A percentile compares a stretch with the other conserved stretches of the same genome.
phyloP scores from a whole-genome alignment of 208 protist species.

The Acanthamoeba healyi region DNA sequence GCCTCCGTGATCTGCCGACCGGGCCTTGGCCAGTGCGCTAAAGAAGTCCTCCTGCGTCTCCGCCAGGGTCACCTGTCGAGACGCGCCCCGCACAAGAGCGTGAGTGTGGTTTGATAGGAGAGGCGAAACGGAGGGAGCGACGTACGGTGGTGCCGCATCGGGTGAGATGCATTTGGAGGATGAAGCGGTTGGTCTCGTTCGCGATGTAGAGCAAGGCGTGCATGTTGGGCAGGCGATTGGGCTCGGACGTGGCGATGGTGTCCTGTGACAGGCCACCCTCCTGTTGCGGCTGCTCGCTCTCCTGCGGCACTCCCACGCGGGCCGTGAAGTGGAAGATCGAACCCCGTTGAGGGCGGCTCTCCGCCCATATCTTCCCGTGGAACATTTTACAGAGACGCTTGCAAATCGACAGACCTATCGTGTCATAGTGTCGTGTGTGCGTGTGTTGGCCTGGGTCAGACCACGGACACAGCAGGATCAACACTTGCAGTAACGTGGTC shows the following conservation, averaged over 20 bases:
- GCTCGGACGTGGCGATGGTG: neutral
- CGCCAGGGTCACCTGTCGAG: neutral
- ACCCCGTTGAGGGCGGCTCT: constrained; percentile 39
- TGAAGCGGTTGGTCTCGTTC: constrained; percentile 58
- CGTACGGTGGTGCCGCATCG: constrained; percentile 39
- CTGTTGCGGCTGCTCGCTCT: neutral
- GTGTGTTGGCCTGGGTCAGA: too few species aligned
- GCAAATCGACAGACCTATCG: constrained; percentile 28
- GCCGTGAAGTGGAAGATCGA: constrained; percentile 45
- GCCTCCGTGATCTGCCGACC: neutral
- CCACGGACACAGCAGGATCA: neutral
- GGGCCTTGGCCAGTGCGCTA: neutral
- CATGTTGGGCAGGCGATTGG: constrained; percentile 31
- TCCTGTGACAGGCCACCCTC: neutral
- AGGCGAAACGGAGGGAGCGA: neutral
- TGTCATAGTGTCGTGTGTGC: neutral
- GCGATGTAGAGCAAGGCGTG: constrained; percentile 48
- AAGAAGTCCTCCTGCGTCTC: constrained; percentile 10
- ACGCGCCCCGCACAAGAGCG: too few species aligned
- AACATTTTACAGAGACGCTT: constrained; percentile 51
- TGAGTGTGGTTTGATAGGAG: too few species aligned
- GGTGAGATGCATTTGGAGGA: constrained; percentile 36
- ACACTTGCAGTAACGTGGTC: neutral
- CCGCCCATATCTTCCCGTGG: constrained; percentile 51
- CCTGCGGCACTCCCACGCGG: constrained; percentile 1